These are phyloP conservation scores for Hondaea fermentalgiana DNA, from an alignment of 108 stramenopile species.

Conservation along the genomic window DNA sequence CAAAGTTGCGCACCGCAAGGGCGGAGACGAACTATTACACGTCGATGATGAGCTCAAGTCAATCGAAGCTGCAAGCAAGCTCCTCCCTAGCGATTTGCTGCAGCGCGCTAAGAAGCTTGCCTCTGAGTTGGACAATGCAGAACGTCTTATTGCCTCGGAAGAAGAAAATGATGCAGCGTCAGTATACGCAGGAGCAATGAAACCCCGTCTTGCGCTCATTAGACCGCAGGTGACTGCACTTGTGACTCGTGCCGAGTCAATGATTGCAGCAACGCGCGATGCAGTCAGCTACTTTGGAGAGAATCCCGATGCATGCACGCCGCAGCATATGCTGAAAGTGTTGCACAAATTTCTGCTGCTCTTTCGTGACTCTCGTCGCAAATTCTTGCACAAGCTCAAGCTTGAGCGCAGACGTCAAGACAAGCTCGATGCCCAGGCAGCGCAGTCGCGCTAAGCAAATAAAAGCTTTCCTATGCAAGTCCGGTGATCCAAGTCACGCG, in stretches of 20 bases:
- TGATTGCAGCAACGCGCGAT: not conserved
- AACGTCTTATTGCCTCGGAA: not conserved
- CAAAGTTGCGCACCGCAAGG: conserved; percentile 35
- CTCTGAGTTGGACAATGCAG: not conserved
- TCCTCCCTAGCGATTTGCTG: not conserved
- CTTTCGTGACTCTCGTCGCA: not conserved
- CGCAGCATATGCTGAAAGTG: not conserved
- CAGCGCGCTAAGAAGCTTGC: not conserved
- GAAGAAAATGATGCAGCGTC: not conserved
- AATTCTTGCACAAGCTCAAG: not conserved
- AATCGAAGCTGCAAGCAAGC: not conserved
- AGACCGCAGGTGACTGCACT: not conserved
- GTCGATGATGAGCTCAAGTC: not conserved
- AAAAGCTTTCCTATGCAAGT: no score
- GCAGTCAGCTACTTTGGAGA: not conserved
- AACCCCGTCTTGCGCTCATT: not conserved
- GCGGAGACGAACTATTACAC: not conserved
- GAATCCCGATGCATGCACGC: not conserved
- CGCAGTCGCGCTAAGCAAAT: not conserved
- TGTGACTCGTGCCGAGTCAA: not conserved
- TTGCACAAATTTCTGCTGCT: not conserved
- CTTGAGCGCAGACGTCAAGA: not conserved
- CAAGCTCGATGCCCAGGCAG: not conserved
- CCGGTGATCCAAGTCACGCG: no score
- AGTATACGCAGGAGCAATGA: not conserved